Percentiles rank a stretch among this genome's conserved stretches.
phyloP scores from a whole-genome alignment of 2,329 filamentous ascomycete species.

The Alternaria sp. region DNA sequence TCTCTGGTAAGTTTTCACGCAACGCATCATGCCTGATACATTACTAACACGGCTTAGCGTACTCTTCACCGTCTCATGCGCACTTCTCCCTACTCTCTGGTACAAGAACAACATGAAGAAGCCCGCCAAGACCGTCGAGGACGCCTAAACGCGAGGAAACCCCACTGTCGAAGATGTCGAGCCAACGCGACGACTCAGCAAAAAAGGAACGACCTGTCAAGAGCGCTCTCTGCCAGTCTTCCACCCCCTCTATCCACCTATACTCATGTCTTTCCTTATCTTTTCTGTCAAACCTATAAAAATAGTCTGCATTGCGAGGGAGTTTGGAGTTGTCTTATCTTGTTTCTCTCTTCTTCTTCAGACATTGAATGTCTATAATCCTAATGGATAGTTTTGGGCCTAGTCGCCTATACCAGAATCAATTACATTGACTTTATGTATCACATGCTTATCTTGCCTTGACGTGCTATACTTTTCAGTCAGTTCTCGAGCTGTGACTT shows the following conservation, averaged over 20 bases:
- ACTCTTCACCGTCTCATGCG: slow-evolving; percentile 53
- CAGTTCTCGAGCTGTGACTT: neutral
- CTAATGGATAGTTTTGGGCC: slow-evolving; percentile 15
- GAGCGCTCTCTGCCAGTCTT: slow-evolving; percentile 21
- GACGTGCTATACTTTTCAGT: neutral
- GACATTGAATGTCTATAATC: slow-evolving; percentile 48
- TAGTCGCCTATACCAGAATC: neutral
- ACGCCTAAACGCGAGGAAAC: slow-evolving; percentile 23
- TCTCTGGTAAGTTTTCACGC: slow-evolving; percentile 63
- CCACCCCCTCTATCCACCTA: neutral
- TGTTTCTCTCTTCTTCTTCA: slow-evolving; percentile 18
- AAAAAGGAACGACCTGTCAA: slow-evolving; percentile 27
- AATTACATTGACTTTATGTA: neutral
- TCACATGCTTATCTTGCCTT: too few species aligned
- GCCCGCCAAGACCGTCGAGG: slow-evolving; percentile 46
- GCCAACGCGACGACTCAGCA: neutral
- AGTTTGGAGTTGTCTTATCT: slow-evolving; percentile 23
- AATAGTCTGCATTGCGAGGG: slow-evolving; percentile 27
- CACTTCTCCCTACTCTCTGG: slow-evolving; percentile 56
- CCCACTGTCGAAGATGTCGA: neutral
- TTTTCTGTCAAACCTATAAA: slow-evolving; percentile 15
- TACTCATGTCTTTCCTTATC: neutral
- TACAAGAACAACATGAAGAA: slow-evolving; percentile 55
- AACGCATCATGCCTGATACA: accelerated
- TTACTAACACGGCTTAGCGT: slow-evolving; percentile 43